phyloP scores from a whole-genome alignment of 1,284 basidiomycete genomes.

The Trametes versicolor region DNA sequence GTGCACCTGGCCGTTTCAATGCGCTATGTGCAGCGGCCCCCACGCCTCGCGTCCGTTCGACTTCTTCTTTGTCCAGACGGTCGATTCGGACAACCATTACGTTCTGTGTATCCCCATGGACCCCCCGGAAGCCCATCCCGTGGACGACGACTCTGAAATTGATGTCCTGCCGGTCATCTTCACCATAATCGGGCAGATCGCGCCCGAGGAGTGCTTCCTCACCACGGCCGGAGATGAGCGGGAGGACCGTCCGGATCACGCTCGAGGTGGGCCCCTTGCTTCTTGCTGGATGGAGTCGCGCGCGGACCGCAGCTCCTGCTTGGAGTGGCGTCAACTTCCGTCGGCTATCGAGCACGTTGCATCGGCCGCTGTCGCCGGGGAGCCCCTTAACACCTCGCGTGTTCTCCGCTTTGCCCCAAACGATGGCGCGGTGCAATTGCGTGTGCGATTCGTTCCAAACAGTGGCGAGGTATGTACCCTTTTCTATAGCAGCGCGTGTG shows the following conservation, averaged over 20 bases:
- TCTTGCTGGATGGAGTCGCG: slow-evolving; percentile 11
- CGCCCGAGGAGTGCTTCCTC: neutral
- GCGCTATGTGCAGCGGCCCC: neutral
- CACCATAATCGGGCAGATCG: slow-evolving; percentile 4
- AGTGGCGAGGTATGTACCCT: neutral
- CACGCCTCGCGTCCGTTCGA: neutral
- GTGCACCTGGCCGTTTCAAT: neutral
- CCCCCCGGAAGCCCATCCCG: neutral
- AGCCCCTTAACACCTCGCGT: neutral
- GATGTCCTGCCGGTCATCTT: neutral
- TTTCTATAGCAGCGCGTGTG: neutral
- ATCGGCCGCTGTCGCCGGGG: neutral
- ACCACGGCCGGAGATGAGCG: neutral
- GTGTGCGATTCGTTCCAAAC: neutral
- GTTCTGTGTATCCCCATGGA: neutral
- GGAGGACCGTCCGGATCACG: neutral
- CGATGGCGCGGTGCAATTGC: slow-evolving; percentile 1
- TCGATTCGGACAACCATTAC: neutral
- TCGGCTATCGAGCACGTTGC: slow-evolving; percentile 2
- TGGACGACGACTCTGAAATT: slow-evolving; percentile 2
- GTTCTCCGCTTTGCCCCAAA: slow-evolving; percentile 2
- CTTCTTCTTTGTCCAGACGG: neutral
- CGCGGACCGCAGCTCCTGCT: neutral
- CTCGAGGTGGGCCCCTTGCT: neutral
- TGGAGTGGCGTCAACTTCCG: slow-evolving; percentile 3